These are phyloP conservation scores for Puccinia triticina DNA, from an alignment of 1,284 basidiomycete genomes.

Conservation along the genomic window DNA sequence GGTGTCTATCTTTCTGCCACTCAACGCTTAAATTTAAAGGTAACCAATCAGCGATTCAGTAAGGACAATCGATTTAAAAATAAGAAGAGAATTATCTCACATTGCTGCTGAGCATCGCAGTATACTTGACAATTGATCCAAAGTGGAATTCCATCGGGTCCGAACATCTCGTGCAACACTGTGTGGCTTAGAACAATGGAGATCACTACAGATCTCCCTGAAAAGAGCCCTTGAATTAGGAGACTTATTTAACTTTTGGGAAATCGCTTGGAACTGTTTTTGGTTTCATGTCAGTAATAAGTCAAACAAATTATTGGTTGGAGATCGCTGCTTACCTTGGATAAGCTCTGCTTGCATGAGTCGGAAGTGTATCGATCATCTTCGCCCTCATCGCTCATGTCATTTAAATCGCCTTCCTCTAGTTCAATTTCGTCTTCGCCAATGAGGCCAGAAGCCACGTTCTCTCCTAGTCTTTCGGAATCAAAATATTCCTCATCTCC, in stretches of 20 bases:
- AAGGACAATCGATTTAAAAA: not conserved
- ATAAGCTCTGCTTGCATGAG: not conserved
- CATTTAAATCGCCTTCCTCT: not conserved
- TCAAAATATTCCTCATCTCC: not conserved
- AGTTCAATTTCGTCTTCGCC: not conserved
- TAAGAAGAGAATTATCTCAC: not conserved
- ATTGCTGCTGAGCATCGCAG: no score
- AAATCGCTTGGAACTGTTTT: slow-evolving; percentile 13
- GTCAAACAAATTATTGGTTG: not conserved
- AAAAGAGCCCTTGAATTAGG: not conserved
- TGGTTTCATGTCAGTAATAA: not conserved
- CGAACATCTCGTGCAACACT: not conserved
- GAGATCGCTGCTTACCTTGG: slow-evolving; percentile 9
- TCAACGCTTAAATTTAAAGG: not conserved
- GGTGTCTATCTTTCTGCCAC: no score
- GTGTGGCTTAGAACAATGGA: not conserved
- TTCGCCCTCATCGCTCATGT: no score
- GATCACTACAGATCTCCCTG: not conserved
- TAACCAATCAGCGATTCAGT: no score
- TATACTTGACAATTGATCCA: no score
- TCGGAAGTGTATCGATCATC: not conserved
- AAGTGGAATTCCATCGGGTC: no score
- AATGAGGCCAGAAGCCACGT: not conserved
- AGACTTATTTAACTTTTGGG: not conserved
- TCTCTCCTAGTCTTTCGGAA: not conserved